Evolutionary conservation across 228 moss, liverwort and hornwort genomes (phyloP).

Genomic region (Sphagnum fallax): DNA sequence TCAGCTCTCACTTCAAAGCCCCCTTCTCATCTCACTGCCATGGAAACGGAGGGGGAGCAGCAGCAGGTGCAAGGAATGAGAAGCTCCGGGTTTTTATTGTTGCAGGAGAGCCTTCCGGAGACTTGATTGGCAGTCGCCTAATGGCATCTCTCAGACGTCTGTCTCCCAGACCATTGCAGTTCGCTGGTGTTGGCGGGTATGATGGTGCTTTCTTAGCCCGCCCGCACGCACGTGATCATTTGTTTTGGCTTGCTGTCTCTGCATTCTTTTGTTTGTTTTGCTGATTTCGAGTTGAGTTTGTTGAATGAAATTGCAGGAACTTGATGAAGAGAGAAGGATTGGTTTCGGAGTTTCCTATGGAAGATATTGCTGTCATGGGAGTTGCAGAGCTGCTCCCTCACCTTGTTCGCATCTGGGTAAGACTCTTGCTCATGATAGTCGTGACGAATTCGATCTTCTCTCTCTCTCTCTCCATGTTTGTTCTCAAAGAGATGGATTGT

Average conservation of each 20-base stretch:
- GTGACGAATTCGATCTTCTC: background rate
- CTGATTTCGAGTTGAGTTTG: background rate
- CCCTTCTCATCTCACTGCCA: too few relatives aligned
- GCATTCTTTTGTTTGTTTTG: background rate
- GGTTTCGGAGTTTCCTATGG: conserved; percentile 72
- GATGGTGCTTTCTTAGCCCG: background rate
- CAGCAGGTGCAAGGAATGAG: too few relatives aligned
- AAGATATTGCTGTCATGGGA: conserved; percentile 93
- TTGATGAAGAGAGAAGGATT: conserved; percentile 81
- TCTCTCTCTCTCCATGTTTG: too few relatives aligned
- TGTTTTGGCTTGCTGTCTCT: background rate
- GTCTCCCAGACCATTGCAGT: conserved; percentile 59
- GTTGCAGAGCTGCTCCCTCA: conserved; percentile 87
- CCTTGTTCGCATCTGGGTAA: conserved; percentile 70
- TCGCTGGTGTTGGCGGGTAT: conserved; percentile 97
- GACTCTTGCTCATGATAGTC: background rate
- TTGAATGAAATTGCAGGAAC: conserved; percentile 25
- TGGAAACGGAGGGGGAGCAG: too few relatives aligned
- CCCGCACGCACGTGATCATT: background rate
- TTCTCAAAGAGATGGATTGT: too few relatives aligned
- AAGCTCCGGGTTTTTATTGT: conserved; percentile 61
- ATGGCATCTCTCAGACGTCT: conserved; percentile 70
- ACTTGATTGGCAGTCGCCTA: conserved; percentile 91
- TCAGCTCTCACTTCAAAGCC: too few relatives aligned
- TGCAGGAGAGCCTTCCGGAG: conserved; percentile 95